These are phyloP conservation scores for Phyllosticta citriasiana DNA, from an alignment of 2,329 filamentous ascomycete genomes.

Conservation along the genomic window DNA sequence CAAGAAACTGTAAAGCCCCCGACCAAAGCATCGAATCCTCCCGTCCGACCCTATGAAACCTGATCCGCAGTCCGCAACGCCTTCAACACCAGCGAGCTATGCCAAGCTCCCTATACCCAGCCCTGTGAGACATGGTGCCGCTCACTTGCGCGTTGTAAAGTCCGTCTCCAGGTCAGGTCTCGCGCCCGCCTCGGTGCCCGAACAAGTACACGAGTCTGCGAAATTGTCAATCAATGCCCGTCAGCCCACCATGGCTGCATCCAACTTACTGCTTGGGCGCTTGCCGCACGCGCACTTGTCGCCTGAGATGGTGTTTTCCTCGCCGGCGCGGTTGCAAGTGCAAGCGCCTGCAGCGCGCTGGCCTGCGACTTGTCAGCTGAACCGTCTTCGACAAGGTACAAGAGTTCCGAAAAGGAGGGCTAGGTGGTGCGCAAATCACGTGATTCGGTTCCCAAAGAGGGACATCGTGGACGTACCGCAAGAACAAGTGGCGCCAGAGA, in stretches of 20 bases:
- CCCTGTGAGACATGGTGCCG: background rate
- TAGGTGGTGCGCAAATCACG: background rate
- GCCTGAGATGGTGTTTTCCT: conserved; percentile 58
- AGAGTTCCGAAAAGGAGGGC: too few species aligned
- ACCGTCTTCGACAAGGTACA: background rate
- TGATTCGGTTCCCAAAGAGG: background rate
- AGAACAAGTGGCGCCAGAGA: conserved; percentile 66
- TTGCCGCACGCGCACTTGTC: conserved; percentile 67
- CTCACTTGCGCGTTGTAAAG: conserved; percentile 61
- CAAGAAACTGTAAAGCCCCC: background rate
- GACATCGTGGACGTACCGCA: conserved; percentile 48
- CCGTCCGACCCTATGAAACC: background rate
- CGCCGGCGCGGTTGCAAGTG: conserved; percentile 63
- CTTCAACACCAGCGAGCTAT: background rate
- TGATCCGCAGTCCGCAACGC: background rate
- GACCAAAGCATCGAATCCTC: background rate
- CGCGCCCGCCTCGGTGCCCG: conserved; percentile 55
- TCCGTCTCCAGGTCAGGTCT: conserved; percentile 62
- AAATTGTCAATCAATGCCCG: background rate
- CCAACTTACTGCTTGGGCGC: conserved; percentile 54
- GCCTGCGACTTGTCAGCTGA: conserved; percentile 26
- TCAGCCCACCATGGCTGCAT: background rate
- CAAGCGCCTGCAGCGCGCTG: conserved; percentile 70
- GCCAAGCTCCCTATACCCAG: background rate
- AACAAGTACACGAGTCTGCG: conserved; percentile 60